Percentiles rank a stretch among this genome's conserved stretches.
Evolutionary conservation across 1,284 basidiomycete genomes (phyloP).

Genomic region (Anthracocystis walkeri): DNA sequence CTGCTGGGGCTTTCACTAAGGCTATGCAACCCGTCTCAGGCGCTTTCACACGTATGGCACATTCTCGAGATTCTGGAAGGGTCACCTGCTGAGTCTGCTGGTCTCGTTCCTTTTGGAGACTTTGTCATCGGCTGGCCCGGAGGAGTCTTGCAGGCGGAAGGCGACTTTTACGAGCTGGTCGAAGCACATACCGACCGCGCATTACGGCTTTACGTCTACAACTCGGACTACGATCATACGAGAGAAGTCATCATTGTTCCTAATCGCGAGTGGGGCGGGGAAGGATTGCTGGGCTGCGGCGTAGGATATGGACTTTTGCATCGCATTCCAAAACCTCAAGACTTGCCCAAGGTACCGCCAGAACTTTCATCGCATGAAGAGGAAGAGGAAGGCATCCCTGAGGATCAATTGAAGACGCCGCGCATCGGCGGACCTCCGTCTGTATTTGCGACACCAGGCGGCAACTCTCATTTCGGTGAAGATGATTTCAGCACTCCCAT

Average conservation of each 20-base stretch:
- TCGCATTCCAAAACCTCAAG: constrained; percentile 61
- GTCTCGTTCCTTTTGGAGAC: constrained; percentile 87
- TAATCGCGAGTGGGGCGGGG: constrained; percentile 66
- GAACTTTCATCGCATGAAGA: constrained; percentile 27
- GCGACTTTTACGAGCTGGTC: constrained; percentile 95
- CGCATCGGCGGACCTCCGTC: constrained; percentile 37
- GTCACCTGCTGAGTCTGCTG: constrained; percentile 84
- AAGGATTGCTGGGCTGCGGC: constrained; percentile 65
- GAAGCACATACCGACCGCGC: constrained; percentile 94
- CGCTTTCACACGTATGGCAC: constrained; percentile 79
- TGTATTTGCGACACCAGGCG: constrained; percentile 18
- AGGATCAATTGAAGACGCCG: constrained; percentile 40
- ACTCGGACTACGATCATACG: constrained; percentile 86
- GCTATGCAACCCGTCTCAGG: constrained; percentile 74
- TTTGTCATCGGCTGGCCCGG: constrained; percentile 95
- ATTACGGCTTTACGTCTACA: constrained; percentile 92
- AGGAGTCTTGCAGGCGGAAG: constrained; percentile 83
- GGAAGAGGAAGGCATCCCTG: constrained; percentile 13
- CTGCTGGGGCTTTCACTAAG: constrained; percentile 91
- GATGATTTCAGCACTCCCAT: constrained; percentile 35
- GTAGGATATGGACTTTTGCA: constrained; percentile 66
- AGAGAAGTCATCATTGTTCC: constrained; percentile 67
- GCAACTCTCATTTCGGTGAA: constrained; percentile 21
- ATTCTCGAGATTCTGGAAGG: constrained; percentile 96
- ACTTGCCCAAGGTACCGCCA: constrained; percentile 44